These are phyloP conservation scores for Syzygium oleosum DNA, from an alignment of 345 rosid genomes.

Conservation along the genomic window DNA sequence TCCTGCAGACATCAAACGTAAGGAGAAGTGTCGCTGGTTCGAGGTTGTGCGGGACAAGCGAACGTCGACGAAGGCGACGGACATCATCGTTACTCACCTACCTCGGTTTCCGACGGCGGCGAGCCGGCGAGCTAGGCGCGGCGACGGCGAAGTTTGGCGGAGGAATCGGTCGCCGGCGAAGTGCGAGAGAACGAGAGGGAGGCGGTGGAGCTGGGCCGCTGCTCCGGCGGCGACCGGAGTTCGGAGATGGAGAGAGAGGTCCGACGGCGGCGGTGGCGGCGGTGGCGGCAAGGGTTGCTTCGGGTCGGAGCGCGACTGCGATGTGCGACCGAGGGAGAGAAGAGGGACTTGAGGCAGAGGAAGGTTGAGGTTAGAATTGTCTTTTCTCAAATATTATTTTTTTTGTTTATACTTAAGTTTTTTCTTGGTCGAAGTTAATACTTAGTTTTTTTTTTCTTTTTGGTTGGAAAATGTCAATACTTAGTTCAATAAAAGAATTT, in stretches of 20 bases:
- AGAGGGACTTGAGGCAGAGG: neutral
- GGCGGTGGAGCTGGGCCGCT: neutral
- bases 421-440: neutral
- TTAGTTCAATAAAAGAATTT: neutral
- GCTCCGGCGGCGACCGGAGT: neutral
- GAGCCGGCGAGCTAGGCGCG: too few relatives aligned
- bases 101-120: neutral
- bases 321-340: neutral
- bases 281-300: neutral
- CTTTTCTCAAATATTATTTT: neutral
- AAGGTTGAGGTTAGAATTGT: neutral
- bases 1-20: neutral
- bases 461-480: neutral
- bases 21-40: neutral
- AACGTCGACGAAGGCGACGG: neutral
- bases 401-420: neutral
- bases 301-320: neutral
- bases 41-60: neutral
- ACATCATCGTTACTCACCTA: neutral
- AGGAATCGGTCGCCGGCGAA: neutral
- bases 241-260: neutral
- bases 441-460: too few relatives aligned
- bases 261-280: neutral
- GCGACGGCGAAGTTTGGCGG: neutral
- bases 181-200: neutral